Evolutionary conservation across 2,329 filamentous ascomycete genomes (phyloP).

Genomic region (Colletotrichum simmondsii): DNA sequence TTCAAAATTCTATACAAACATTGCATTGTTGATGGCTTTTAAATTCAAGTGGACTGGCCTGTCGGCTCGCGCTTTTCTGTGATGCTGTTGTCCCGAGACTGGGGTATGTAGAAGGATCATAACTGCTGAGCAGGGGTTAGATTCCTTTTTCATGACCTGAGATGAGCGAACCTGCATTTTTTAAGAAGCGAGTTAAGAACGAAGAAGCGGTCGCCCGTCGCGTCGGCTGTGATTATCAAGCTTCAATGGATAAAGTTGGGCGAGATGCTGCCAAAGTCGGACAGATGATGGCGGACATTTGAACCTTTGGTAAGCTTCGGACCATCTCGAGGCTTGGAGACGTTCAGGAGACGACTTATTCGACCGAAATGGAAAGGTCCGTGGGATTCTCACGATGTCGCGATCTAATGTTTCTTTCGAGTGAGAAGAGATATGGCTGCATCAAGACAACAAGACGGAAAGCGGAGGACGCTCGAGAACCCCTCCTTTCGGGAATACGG

Average conservation of each 20-base stretch:
- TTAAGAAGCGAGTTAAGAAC: not conserved
- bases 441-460: not conserved
- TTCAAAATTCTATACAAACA: not conserved
- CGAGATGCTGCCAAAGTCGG: not conserved
- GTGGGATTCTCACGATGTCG: not conserved
- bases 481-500: slow-evolving; percentile 18
- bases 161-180: not conserved
- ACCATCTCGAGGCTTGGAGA: not conserved
- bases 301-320: not conserved
- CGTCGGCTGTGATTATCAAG: slow-evolving; percentile 3
- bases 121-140: not conserved
- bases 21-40: not conserved
- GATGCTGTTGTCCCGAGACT: not conserved
- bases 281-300: not conserved
- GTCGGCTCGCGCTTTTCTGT: not conserved
- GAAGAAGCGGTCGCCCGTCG: slow-evolving; percentile 1
- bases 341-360: not conserved
- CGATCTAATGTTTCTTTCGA: not conserved
- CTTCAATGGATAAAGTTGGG: not conserved
- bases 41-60: not conserved
- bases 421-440: not conserved
- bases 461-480: not conserved
- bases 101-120: not conserved
- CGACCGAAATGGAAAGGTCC: not conserved
- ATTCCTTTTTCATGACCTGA: not conserved